Percentiles rank a stretch among this genome's conserved stretches.
Evolutionary conservation across 306 rosid genomes (phyloP).

Genomic region (Malus sylvestris): DNA sequence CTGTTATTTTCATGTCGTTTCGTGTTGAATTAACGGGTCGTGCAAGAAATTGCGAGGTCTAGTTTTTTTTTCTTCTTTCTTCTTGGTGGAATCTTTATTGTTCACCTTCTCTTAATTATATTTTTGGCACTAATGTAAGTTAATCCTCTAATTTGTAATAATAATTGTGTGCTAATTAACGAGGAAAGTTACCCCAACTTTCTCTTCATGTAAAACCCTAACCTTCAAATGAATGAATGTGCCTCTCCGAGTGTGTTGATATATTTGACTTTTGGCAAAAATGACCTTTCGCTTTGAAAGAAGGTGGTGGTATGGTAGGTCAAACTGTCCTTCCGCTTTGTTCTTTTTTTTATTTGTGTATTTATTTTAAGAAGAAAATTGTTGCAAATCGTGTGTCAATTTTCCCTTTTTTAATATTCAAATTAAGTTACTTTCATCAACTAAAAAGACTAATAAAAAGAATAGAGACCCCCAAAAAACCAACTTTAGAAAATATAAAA

Average conservation of each 20-base stretch:
- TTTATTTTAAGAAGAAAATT: background rate
- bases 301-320: background rate
- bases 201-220: background rate
- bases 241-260: background rate
- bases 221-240: background rate
- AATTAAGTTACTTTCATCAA: too few relatives aligned
- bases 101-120: constrained; percentile 6
- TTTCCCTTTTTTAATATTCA: too few relatives aligned
- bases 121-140: constrained; percentile 25
- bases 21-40: too few relatives aligned
- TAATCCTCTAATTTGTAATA: constrained; percentile 30
- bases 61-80: background rate
- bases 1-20: too few relatives aligned
- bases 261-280: background rate
- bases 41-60: too few relatives aligned
- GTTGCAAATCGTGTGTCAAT: background rate
- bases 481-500: too few relatives aligned
- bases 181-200: background rate
- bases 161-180: constrained; percentile 30
- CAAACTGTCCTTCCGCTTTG: background rate
- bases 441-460: too few relatives aligned
- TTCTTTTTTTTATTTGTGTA: background rate
- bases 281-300: background rate
- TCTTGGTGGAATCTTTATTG: constrained; percentile 10
- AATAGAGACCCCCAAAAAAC: too few relatives aligned